A percentile compares a stretch with the other conserved stretches of the same genome.
These are phyloP conservation scores for Cryptosporidium ryanae DNA, from an alignment of 169 alveolate species.

Conservation along the genomic window DNA sequence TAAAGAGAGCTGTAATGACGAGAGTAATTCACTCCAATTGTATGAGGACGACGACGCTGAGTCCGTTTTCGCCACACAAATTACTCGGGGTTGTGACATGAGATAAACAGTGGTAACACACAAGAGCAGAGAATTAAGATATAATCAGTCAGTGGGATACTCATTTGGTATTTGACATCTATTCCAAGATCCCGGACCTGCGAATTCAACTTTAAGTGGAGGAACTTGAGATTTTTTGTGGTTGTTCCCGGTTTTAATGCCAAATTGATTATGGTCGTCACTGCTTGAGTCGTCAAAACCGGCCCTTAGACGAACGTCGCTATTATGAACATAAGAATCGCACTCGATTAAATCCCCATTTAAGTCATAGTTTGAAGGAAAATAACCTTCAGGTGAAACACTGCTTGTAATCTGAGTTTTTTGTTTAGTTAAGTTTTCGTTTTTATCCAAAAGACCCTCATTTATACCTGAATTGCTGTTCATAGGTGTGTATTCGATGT, in stretches of 20 bases:
- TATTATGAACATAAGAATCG: slow-evolving; percentile 4
- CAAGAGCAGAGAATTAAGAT: not conserved
- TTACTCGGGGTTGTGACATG: too few relatives aligned
- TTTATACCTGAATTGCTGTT: not conserved
- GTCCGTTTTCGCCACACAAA: too few relatives aligned
- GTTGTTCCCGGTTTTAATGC: not conserved
- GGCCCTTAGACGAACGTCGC: not conserved
- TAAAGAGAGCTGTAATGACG: too few relatives aligned
- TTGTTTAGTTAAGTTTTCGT: not conserved
- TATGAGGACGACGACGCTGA: too few relatives aligned
- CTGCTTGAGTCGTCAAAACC: not conserved
- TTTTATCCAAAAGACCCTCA: not conserved
- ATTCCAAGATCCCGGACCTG: slow-evolving; percentile 75
- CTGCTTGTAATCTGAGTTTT: not conserved
- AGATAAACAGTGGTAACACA: too few relatives aligned
- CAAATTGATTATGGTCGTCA: not conserved
- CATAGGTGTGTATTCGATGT: not conserved
- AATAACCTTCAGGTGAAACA: not conserved
- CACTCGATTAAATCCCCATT: not conserved
- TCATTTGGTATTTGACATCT: slow-evolving; percentile 70
- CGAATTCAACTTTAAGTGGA: slow-evolving; percentile 51
- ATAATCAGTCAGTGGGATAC: slow-evolving; percentile 35
- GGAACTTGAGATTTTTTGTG: slow-evolving; percentile 59
- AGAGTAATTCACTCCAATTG: too few relatives aligned
- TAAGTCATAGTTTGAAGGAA: not conserved